Conservation (phyloP, 1,139 yeast species). For the Blastobotrys apis region DNA sequence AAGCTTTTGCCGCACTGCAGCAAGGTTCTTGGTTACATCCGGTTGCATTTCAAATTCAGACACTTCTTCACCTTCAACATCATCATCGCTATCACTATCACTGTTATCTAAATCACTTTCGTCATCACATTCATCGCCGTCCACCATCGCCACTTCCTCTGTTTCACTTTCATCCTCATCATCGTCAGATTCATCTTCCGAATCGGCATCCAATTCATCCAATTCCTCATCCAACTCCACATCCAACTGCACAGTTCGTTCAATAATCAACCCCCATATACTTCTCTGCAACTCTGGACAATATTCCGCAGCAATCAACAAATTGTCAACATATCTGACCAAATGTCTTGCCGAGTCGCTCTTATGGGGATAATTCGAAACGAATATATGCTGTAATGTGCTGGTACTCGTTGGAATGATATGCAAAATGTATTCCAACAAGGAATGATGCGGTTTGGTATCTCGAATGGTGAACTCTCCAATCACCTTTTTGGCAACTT, state of each 20-base stretch:
- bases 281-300: conserved; percentile 65
- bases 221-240: conserved; percentile 90
- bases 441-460: conserved; percentile 59
- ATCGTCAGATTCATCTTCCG: conserved; percentile 57
- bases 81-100: conserved; percentile 30
- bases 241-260: conserved; percentile 78
- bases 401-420: conserved; percentile 79
- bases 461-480: conserved; percentile 47
- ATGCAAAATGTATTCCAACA: conserved; percentile 58
- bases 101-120: conserved; percentile 27
- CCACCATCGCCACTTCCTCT: conserved; percentile 51
- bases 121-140: conserved; percentile 16
- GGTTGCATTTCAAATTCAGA: conserved; percentile 37
- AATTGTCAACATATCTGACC: conserved; percentile 60
- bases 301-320: conserved; percentile 56
- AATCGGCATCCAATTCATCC: conserved; percentile 79
- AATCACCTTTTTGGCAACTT: conserved; percentile 65
- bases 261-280: conserved; percentile 77
- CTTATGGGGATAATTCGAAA: conserved; percentile 71
- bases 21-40: conserved; percentile 23
- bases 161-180: conserved; percentile 43
- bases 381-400: conserved; percentile 56
- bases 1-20: conserved; percentile 45
- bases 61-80: conserved; percentile 35
- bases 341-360: conserved; percentile 53